Evolutionary conservation across 164 flowering plant genomes (phyloP), one percentile per base, ranked within the genome.

Genomic region (Macadamia tetraphylla): DNA sequence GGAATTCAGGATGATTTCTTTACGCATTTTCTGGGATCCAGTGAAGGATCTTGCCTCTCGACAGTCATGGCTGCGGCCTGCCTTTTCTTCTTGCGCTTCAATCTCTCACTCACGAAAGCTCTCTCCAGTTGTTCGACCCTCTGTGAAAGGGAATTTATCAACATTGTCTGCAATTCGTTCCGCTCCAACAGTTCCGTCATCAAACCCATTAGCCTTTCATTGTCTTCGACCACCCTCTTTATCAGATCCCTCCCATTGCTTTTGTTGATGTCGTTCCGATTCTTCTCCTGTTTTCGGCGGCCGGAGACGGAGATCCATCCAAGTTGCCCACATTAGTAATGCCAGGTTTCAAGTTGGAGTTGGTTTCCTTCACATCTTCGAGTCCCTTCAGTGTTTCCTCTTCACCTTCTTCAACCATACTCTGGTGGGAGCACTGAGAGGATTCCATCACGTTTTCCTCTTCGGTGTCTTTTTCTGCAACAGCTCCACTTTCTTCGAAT

Each of bases 41-140:
- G 52, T 9, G 35, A 12, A 9, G 61, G 0, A 29, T 67, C 40
- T 6, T 18, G 62, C 18, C 23, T 57, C 63, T 65, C 76, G 2
- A 48, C 63, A 15, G 61, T 67, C 9, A 58, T 70, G 32, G 62
- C 57, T 9, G 18, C 32, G 5, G 40, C 63, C 10, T 67, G 60
- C 65, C 67, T 77, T 83, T 77, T 79, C 80, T 82, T 85, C 77
- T 70, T 83, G 71, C 74, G 76, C 70, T 76, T 77, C 69, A 70
- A 57, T 70, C 35, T 79, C 55, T 82, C 87, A 49, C 77, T 71
- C 72, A 64, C n/a, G 32, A 72, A 75, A 3, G 80, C 86, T 67
- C 67, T 84, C 85, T 89, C 92, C 46, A 87, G 74, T 73, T 72
- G 76, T 76, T 83, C 90, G 30, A 89, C 89, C 55, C 95, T 74